Evolutionary conservation across 2,329 filamentous ascomycete genomes (phyloP).

Genomic region (Fusarium temperatum): DNA sequence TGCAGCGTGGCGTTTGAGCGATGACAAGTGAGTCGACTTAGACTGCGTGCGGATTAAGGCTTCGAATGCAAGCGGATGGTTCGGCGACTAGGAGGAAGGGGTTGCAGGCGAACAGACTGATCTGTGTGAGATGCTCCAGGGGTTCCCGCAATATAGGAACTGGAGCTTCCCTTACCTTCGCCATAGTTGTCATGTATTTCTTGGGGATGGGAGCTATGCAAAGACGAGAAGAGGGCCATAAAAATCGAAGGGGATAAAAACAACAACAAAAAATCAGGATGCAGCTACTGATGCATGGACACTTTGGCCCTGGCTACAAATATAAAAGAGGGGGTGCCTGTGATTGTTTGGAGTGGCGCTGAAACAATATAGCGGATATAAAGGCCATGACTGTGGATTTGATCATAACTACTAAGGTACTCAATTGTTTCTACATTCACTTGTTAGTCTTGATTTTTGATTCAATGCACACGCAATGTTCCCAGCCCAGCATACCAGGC

Average conservation of each 20-base stretch:
- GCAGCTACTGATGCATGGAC: background rate
- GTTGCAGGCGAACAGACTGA: constrained; percentile 35
- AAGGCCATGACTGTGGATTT: background rate
- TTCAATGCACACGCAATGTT: background rate
- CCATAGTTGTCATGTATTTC: constrained; percentile 16
- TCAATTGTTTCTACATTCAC: background rate
- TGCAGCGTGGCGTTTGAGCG: constrained; percentile 44
- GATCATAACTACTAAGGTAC: background rate
- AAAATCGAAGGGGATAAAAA: background rate
- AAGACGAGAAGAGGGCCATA: constrained; percentile 10
- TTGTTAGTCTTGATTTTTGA: background rate
- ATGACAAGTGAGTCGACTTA: constrained; percentile 35
- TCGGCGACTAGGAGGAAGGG: background rate
- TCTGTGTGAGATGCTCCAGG: constrained; percentile 21
- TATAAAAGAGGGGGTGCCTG: background rate
- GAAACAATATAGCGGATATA: background rate
- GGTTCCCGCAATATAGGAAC: constrained; percentile 18
- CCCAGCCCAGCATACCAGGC: background rate
- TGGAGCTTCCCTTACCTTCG: constrained; percentile 24
- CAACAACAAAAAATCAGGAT: background rate
- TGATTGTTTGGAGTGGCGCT: background rate
- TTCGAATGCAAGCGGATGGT: constrained; percentile 20
- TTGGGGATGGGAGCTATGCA: background rate
- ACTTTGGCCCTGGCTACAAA: background rate
- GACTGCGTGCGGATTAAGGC: constrained; percentile 12